Conservation (phyloP, 2,329 filamentous ascomycete species). For the Aspergillus clavatus region DNA sequence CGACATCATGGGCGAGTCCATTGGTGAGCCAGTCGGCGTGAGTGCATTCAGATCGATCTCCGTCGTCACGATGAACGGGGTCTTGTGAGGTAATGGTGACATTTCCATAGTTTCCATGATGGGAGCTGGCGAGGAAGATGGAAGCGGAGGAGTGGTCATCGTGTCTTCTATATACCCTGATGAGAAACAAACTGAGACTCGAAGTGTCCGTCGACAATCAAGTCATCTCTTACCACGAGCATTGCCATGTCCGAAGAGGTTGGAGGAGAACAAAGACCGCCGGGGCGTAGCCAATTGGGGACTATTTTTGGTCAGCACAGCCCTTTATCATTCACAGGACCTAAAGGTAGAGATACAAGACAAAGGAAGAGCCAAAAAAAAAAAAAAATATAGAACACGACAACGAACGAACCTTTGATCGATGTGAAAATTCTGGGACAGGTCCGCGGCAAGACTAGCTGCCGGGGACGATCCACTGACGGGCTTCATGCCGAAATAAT, state of each 20-base stretch:
- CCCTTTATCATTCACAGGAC: constrained; percentile 13
- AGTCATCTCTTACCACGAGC: constrained; percentile 50
- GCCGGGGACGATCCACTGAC: constrained; percentile 84
- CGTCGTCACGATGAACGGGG: constrained; percentile 55
- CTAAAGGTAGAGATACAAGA: too few species aligned
- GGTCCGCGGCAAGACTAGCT: constrained; percentile 82
- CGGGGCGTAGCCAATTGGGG: constrained; percentile 78
- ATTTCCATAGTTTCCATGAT: constrained; percentile 81
- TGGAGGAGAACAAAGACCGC: constrained; percentile 75
- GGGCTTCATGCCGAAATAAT: constrained; percentile 79
- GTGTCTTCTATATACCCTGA: constrained; percentile 54
- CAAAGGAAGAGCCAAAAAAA: constrained; percentile 1
- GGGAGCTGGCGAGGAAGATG: constrained; percentile 73
- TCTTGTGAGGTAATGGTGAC: constrained; percentile 87
- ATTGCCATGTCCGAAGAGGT: constrained; percentile 57
- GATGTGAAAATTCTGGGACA: constrained; percentile 95
- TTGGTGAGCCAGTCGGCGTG: constrained; percentile 54
- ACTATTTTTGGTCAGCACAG: constrained; percentile 51
- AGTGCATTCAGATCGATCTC: constrained; percentile 68
- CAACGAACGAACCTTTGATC: constrained; percentile 72
- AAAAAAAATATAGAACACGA: constrained; percentile 21
- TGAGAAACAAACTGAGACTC: constrained; percentile 9
- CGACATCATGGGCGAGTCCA: constrained; percentile 38
- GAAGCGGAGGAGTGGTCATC: constrained; percentile 78
- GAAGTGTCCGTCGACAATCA: constrained; percentile 1